Conservation (phyloP, 1,284 basidiomycete species). For the Marasmius sp. region DNA sequence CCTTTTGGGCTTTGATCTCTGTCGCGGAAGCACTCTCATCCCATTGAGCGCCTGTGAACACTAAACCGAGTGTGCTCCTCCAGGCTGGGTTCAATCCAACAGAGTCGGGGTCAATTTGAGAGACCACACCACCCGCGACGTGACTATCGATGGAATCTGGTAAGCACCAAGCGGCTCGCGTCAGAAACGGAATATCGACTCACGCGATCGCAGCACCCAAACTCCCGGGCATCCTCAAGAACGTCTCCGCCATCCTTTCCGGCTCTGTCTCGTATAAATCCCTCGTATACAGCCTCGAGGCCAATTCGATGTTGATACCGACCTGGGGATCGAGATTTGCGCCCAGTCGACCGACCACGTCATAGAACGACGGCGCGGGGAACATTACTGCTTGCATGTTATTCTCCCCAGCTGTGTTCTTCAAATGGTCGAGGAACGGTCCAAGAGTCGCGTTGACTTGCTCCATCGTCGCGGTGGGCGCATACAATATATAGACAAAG, state of each 20-base stretch:
- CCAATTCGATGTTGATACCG: background rate
- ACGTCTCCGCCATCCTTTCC: background rate
- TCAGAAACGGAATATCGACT: slow-evolving; percentile 3
- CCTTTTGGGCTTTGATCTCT: slow-evolving; percentile 21
- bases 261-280: background rate
- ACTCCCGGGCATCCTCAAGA: slow-evolving; percentile 14
- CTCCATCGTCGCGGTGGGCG: slow-evolving; percentile 31
- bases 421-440: slow-evolving; percentile 28
- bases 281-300: background rate
- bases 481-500: slow-evolving; percentile 22
- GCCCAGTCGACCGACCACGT: background rate
- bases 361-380: background rate
- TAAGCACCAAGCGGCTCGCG: background rate
- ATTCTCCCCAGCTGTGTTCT: slow-evolving; percentile 19
- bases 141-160: slow-evolving; percentile 21
- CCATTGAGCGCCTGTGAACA: slow-evolving; percentile 28
- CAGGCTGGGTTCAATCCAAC: slow-evolving; percentile 42
- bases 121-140: slow-evolving; percentile 38
- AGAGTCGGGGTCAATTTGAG: slow-evolving; percentile 30
- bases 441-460: slow-evolving; percentile 29
- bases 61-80: slow-evolving; percentile 35
- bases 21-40: slow-evolving; percentile 25
- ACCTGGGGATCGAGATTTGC: background rate
- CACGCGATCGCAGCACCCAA: slow-evolving; percentile 6
- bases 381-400: background rate